Conservation (phyloP, 768 basidiomycete genomes). For the Dioszegia aurantiaca region DNA sequence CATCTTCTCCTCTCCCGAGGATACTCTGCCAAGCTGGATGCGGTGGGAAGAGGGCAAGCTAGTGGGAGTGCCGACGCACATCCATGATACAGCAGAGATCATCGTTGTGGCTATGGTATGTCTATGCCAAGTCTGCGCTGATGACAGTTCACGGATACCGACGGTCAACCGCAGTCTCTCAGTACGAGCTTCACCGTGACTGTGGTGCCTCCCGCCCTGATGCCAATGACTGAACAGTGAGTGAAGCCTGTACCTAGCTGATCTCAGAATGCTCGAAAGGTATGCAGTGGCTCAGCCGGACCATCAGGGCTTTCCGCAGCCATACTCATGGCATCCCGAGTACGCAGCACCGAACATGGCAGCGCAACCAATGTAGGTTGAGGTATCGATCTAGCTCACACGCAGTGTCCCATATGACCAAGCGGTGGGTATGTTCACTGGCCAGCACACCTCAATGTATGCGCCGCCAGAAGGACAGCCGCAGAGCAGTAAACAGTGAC, state of each 20-base stretch:
- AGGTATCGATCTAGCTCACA: neutral
- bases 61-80: conserved; percentile 72
- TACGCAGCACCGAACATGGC: neutral
- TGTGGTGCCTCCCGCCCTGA: conserved; percentile 14
- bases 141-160: conserved; percentile 20
- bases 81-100: conserved; percentile 72
- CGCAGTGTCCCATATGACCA: conserved; percentile 12
- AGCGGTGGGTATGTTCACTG: conserved; percentile 3
- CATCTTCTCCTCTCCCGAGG: conserved; percentile 69
- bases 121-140: neutral
- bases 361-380: conserved; percentile 8
- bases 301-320: neutral
- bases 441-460: conserved; percentile 9
- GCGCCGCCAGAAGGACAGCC: neutral
- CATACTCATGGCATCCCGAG: conserved; percentile 1
- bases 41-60: conserved; percentile 76
- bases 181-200: conserved; percentile 24
- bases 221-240: conserved; percentile 16
- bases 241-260: neutral
- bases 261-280: neutral
- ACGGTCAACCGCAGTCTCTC: conserved; percentile 13
- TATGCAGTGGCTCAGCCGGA: no score
- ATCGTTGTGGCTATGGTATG: conserved; percentile 64
- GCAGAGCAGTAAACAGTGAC: no score
- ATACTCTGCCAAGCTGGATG: conserved; percentile 74